Base-by-base conservation (phyloP, 75 land plant species). In the Selaginella moellendorffii region DNA sequence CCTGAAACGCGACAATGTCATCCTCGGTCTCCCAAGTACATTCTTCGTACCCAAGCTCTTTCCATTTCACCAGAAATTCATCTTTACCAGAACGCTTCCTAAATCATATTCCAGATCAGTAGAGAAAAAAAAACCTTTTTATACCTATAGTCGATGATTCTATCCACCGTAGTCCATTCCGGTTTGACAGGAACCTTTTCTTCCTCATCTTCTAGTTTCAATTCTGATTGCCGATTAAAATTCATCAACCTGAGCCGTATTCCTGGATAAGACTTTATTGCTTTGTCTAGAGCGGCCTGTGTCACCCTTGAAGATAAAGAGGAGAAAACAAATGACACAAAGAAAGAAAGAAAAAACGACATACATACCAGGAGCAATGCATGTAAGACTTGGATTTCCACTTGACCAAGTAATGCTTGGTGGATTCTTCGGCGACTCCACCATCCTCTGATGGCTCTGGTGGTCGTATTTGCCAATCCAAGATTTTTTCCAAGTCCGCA, bases 91-190 rank as follows among this genome's bases (percentile, higher is more conserved):
- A 36, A 36, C 10, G 46, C 46, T 36, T 36, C 5, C 5, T 36
- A 36, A 5, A 36, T 36, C 46, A 36, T 36, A 5, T 36, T 5
- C 46, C 5, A 36, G 5, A 14, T 14, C 14, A 36, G 14, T 36
- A 36, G 46, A 5, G 14, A 14, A 36, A 36, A 14, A 36, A 14
- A 36, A 36, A 5, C 46, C 46, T 14, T 14, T 14, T 14, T 14
- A 36, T 52, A 95, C 99, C 97, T 90, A 81, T 72, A 77, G 64
- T 89, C 85, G 68, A 95, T 53, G 63, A 95, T 74, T 51, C 97
- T 78, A 63, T 95, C 99, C 65, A 95, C 97, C 46, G 99, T 86
- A 22, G 91, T 90, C 99, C 99, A 95, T 66, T 95, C 99, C 42
- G 99, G 80, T 71, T 96, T 73, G 63, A 95, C 74, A 5, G 97